A percentile compares a stretch with the other conserved stretches of the same genome.
Conservation (phyloP, 768 basidiomycete genomes). For the Suillus sp. region DNA sequence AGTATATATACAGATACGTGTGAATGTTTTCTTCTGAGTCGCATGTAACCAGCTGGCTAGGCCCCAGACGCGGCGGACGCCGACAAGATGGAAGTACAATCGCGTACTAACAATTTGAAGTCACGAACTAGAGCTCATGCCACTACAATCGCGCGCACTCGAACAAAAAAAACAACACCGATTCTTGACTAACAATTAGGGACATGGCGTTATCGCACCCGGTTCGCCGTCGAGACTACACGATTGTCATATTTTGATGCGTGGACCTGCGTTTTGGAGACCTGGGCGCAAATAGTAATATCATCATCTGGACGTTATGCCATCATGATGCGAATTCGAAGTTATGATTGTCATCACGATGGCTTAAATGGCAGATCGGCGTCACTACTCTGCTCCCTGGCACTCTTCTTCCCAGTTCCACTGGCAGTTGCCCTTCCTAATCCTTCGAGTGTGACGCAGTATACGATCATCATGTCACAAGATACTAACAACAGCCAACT, state of each 20-base stretch:
- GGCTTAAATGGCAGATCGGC: neutral
- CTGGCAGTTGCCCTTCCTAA: neutral
- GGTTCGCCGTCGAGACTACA: neutral
- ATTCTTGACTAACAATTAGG: too few species aligned
- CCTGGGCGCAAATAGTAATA: neutral
- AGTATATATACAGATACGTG: too few species aligned
- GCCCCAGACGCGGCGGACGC: too few species aligned
- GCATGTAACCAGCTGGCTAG: neutral
- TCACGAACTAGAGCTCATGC: neutral
- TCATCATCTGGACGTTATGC: neutral
- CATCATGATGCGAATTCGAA: neutral
- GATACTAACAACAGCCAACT: conserved; percentile 36
- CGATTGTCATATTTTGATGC: neutral
- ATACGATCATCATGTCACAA: conserved; percentile 15
- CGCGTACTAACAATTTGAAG: neutral
- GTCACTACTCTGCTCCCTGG: neutral
- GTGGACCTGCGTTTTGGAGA: neutral
- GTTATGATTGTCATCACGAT: neutral
- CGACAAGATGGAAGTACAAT: too few species aligned
- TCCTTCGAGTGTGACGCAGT: neutral
- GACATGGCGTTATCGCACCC: neutral
- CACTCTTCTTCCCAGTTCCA: neutral
- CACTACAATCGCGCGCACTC: neutral
- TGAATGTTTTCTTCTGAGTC: too few species aligned
- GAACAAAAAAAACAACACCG: neutral